Conservation (phyloP, 805 yeast species). For the Ogataea nakhonphanomensis region DNA sequence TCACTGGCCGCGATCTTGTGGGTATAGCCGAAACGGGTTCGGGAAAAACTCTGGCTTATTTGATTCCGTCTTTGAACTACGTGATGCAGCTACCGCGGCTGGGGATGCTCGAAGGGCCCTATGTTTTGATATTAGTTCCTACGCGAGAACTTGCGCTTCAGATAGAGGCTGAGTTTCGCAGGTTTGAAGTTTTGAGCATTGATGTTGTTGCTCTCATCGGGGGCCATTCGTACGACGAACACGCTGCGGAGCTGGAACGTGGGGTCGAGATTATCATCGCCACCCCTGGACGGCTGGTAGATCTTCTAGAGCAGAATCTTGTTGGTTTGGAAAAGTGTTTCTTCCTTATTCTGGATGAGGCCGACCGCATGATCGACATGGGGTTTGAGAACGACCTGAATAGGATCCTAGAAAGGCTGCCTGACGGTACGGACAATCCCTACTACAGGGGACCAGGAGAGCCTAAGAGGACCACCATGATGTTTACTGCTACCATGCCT, state of each 20-base stretch:
- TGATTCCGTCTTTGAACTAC: conserved; percentile 66
- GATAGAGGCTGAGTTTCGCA: conserved; percentile 60
- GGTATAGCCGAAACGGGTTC: conserved; percentile 98
- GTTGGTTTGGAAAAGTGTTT: conserved; percentile 57
- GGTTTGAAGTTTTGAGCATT: conserved; percentile 34
- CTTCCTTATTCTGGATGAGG: conserved; percentile 84
- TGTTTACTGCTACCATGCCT: conserved; percentile 96
- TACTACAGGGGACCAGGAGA: conserved; percentile 28
- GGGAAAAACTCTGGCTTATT: conserved; percentile 85
- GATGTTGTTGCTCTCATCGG: conserved; percentile 73
- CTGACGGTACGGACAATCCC: conserved; percentile 41
- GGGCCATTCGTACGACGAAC: conserved; percentile 81
- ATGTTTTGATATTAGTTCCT: conserved; percentile 78
- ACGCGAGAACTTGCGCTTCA: conserved; percentile 93
- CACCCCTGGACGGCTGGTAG: conserved; percentile 90
- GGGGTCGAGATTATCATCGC: conserved; percentile 84
- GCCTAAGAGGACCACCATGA: conserved; percentile 61
- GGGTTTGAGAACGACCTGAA: conserved; percentile 85
- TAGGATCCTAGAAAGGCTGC: conserved; percentile 54
- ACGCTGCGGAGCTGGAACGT: conserved; percentile 51
- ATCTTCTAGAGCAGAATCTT: conserved; percentile 68
- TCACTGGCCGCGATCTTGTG: conserved; percentile 59
- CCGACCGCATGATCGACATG: conserved; percentile 92
- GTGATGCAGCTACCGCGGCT: conserved; percentile 45
- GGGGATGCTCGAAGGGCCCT: conserved; percentile 63